Base-by-base conservation (phyloP, 2,329 filamentous ascomycete genomes). In the Xylariaceae sp. region DNA sequence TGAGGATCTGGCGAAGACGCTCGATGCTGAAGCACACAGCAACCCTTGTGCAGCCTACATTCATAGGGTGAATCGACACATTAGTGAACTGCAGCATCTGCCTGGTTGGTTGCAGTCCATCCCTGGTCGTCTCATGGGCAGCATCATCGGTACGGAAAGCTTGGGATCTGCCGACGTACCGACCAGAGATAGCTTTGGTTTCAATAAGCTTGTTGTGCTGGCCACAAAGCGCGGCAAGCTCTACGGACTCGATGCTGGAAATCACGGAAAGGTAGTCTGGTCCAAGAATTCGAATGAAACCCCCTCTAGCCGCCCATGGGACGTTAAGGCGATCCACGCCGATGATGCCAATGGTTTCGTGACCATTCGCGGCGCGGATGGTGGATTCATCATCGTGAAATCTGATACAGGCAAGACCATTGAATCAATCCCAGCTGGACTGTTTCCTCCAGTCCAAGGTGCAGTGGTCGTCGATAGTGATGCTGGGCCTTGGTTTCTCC, bases 1-100 rank as follows among this genome's bases (percentile, higher is more conserved):
- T 13, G 85, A 90, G 59, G 76, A 81, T 38, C 71, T 96, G 37
- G 89, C 83, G 4, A 83, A 87, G 60, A 87, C 89, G 22, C 72
- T 97, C 7, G 86, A 95, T 51, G 79, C 87, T 18, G 91, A 98
- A 65, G 86, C 87, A 3, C 86, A 95, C 59, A 85, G 84, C 56
- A 95, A 85, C 59, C 74, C 87, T 3, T 57, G 87, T 4, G 73
- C 78, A 9, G 93, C 93, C n/a, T 98, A 95, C 57, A 67, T 91
- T 19, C 89, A 96, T 65, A 85, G 93, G 12, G 74, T 95, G 12
- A 85, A 78, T 49, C 85, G 93, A 34, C 93, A 98, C 59, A 55
- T 89, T 12, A 73, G 79, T 34, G 93, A 96, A 50, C 72, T 96
- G 30, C 72, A 85, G 57, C 73, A 85, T 52, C 73, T 97, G 3